Evolutionary conservation across 352 stramenopile genomes (phyloP).

Genomic region (Elongisporangium prolatum): DNA sequence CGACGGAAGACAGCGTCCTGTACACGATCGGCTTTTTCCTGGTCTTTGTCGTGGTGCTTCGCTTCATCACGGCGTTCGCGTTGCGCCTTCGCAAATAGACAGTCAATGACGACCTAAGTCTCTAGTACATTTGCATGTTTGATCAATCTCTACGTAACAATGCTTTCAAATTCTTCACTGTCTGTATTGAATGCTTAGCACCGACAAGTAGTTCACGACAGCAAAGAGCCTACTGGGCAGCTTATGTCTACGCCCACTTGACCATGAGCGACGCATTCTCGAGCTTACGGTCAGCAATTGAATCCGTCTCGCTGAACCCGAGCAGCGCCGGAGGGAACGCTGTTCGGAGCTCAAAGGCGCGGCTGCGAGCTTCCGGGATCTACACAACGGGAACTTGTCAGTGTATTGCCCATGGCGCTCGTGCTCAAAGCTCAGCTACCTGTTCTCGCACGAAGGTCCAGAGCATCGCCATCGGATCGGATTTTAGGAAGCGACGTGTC

Average conservation of each 20-base stretch:
- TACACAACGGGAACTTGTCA: constrained; percentile 7
- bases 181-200: too few species aligned
- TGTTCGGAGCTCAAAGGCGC: constrained; percentile 71
- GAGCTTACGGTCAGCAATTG: constrained; percentile 61
- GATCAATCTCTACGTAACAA: too few species aligned
- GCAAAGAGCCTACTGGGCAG: too few species aligned
- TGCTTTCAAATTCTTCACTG: too few species aligned
- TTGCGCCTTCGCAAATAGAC: background rate
- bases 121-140: too few species aligned
- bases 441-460: constrained; percentile 73
- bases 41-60: constrained; percentile 4
- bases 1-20: background rate
- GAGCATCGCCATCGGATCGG: constrained; percentile 54
- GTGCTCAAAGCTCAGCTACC: constrained; percentile 15
- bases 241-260: constrained; percentile 47
- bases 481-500: constrained; percentile 69
- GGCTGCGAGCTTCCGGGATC: constrained; percentile 58
- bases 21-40: constrained; percentile 4
- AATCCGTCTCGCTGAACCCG: constrained; percentile 40
- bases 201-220: background rate
- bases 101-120: background rate
- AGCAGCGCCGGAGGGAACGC: constrained; percentile 54
- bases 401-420: background rate
- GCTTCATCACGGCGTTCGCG: constrained; percentile 5
- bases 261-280: constrained; percentile 77